Conservation (phyloP, 208 protist genomes). For the Lotmaria passim region DNA sequence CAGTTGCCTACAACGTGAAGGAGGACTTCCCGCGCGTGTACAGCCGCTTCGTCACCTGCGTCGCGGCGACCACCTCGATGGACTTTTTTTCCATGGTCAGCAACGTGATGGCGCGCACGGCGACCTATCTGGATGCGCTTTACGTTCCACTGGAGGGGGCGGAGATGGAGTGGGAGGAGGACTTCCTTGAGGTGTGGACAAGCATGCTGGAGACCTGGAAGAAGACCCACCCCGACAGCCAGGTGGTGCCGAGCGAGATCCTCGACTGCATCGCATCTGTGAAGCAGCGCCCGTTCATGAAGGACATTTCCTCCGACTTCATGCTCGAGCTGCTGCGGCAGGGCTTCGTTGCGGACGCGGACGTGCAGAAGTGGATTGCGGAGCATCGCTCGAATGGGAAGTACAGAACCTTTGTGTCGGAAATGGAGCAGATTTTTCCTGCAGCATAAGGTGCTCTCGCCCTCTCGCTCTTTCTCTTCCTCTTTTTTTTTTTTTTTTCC, state of each 20-base stretch:
- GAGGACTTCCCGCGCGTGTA: conserved; percentile 79
- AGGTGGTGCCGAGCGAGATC: conserved; percentile 34
- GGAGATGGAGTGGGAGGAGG: conserved; percentile 74
- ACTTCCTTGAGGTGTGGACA: conserved; percentile 80
- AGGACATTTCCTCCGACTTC: conserved; percentile 79
- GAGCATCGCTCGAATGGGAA: conserved; percentile 37
- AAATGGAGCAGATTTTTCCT: conserved; percentile 35
- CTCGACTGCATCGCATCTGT: conserved; percentile 57
- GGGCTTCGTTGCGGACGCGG: conserved; percentile 24
- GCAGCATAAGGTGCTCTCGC: neutral
- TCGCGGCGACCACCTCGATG: conserved; percentile 50
- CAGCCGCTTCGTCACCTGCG: conserved; percentile 57
- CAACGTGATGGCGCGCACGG: conserved; percentile 81
- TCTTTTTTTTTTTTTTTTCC: conserved; percentile 1
- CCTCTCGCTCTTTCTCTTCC: neutral
- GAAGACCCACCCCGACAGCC: conserved; percentile 24
- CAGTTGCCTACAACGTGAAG: conserved; percentile 56
- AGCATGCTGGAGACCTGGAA: conserved; percentile 49
- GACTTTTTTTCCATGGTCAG: conserved; percentile 56
- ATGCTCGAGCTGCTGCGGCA: conserved; percentile 61
- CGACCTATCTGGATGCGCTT: conserved; percentile 86
- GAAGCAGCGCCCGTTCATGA: conserved; percentile 70
- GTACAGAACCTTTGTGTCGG: conserved; percentile 32
- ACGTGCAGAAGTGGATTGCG: conserved; percentile 26
- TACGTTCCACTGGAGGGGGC: conserved; percentile 45